Base-by-base conservation (phyloP, 2,329 filamentous ascomycete genomes). In the Geosmithia putterillii region DNA sequence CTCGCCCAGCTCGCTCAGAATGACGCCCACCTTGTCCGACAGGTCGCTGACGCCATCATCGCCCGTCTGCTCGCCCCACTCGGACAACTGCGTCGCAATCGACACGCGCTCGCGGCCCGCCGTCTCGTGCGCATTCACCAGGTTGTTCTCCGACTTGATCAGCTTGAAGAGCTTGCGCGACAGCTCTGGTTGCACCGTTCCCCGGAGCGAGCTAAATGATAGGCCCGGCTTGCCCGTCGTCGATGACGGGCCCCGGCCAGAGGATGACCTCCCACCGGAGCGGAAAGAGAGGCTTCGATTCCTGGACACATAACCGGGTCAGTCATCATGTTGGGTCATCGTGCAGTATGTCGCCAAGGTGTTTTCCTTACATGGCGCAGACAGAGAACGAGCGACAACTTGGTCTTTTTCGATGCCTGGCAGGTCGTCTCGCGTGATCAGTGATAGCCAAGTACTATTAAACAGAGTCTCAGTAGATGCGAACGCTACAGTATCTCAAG, bases 121-220 rank as follows among this genome's bases (percentile, higher is more conserved):
- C 7, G 78, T 69, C 66, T 95, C 87, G 66, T 95, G 83, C 41
- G 86, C 83, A 41, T 75, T 72, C 54, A 96, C 88, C 32, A 89
- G 81, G 57, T 83, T 81, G 70, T 95, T 96, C 64, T 94, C 84
- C 41, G 84, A 86, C 69, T 98, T 98, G 71, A 96, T 95, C 47
- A 98, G 75, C 54, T 83, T 83, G 73, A 82, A 94, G 42, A 98
- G 79, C 59, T 83, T 86, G 63, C 86, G 87, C 54, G 86, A 88
- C 22, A 95, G 76, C 62, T 95, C 88, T 4, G 89, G 86, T 59
- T 95, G 87, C 53, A 83, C 76, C 41, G 81, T 78, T 44, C 87
- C 87, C 42, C 90, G 86, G 44, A 98, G 79, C 18, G 87, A 92
- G 50, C 77, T 80, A 68, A 96, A 83, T 46, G 81, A 84, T 69